Evolutionary conservation across 352 stramenopile species (phyloP).

Genomic region (Globisporangium irregulare): DNA sequence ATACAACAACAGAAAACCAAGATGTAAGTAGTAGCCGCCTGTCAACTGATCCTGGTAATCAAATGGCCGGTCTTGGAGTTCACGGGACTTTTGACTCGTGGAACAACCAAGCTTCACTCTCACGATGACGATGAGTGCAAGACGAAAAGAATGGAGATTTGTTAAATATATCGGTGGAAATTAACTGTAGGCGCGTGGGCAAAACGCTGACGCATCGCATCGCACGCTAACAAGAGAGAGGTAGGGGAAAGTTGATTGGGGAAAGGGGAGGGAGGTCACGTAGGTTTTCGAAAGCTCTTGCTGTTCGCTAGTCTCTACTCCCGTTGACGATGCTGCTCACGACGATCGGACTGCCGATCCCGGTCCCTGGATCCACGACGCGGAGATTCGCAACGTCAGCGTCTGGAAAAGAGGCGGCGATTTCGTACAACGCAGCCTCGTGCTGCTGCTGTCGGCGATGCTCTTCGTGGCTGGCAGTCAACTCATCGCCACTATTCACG

Average conservation of each 20-base stretch:
- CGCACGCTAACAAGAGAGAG: neutral
- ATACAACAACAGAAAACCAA: neutral
- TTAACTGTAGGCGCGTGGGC: neutral
- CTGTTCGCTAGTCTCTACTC: slow-evolving; percentile 6
- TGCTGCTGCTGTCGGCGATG: slow-evolving; percentile 6
- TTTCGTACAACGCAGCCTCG: slow-evolving; percentile 23
- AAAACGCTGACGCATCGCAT: neutral
- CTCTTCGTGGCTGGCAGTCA: slow-evolving; percentile 15
- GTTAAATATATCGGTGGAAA: slow-evolving; percentile 18
- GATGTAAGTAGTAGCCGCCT: neutral
- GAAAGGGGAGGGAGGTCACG: neutral
- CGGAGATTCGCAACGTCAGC: slow-evolving; percentile 5
- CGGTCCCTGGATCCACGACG: neutral
- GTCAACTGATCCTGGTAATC: neutral
- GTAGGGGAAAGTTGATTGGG: slow-evolving; percentile 3
- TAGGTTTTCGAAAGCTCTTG: neutral
- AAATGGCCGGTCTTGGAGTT: neutral
- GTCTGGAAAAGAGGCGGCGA: slow-evolving; percentile 27
- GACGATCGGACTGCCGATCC: slow-evolving; percentile 10
- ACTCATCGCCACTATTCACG: neutral
- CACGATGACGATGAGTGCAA: neutral
- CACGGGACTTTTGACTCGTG: neutral
- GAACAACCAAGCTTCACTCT: neutral
- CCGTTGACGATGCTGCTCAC: neutral
- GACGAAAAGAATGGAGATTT: slow-evolving; percentile 1